phyloP scores from a whole-genome alignment of 495 filamentous ascomycete species.

The Penicillium simplicissimum region DNA sequence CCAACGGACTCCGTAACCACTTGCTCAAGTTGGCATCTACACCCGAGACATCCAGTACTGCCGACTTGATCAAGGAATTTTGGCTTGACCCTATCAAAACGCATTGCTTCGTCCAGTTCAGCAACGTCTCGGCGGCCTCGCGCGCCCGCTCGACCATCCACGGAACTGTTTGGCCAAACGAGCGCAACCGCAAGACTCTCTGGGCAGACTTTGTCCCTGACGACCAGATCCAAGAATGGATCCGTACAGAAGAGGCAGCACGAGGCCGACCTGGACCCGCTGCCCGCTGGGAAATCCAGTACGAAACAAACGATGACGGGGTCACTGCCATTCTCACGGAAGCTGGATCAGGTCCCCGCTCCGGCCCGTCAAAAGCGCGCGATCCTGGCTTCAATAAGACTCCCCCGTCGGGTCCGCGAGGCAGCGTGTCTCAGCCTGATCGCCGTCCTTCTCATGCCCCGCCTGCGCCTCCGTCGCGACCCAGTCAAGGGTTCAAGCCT shows the following conservation, averaged over 20 bases:
- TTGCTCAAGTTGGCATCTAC: constrained; percentile 66
- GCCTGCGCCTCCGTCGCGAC: constrained; percentile 23
- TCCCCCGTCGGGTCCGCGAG: constrained; percentile 38
- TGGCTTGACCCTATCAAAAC: constrained; percentile 83
- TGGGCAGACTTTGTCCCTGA: constrained; percentile 91
- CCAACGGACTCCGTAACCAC: constrained; percentile 61
- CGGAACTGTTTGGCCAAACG: constrained; percentile 78
- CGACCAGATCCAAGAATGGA: constrained; percentile 72
- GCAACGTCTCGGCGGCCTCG: constrained; percentile 65
- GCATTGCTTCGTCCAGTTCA: constrained; percentile 79
- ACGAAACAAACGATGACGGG: constrained; percentile 58
- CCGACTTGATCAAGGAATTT: constrained; percentile 62
- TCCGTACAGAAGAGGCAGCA: constrained; percentile 62
- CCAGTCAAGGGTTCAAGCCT: constrained; percentile 54
- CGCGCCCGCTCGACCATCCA: constrained; percentile 79
- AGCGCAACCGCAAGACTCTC: constrained; percentile 78
- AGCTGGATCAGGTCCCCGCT: constrained; percentile 31
- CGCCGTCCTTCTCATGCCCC: constrained; percentile 27
- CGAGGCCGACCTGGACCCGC: constrained; percentile 47
- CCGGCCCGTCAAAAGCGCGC: constrained; percentile 25
- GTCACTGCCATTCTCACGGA: constrained; percentile 58
- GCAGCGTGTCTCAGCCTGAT: constrained; percentile 25
- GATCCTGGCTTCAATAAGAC: constrained; percentile 36
- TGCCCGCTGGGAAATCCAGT: constrained; percentile 71
- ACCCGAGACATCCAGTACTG: constrained; percentile 48